Conservation (phyloP, 2,329 filamentous ascomycete genomes). For the Colletotrichum higginsianum region DNA sequence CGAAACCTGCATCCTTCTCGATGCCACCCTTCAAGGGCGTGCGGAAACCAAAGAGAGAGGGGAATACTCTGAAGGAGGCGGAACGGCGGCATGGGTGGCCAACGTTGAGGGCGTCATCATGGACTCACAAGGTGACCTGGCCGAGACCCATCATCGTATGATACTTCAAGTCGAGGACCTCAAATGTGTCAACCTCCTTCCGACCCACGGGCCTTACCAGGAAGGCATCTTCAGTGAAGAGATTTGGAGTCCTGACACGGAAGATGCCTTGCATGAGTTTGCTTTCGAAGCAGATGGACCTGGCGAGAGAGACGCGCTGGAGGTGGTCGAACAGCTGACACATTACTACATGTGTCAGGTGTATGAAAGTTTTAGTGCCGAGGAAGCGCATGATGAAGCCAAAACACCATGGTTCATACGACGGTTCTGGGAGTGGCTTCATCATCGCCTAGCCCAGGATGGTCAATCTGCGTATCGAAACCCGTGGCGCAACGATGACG, state of each 20-base stretch:
- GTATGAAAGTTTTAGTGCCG: not conserved
- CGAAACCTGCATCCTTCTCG: not conserved
- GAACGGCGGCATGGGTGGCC: not conserved
- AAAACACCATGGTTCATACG: slow-evolving; percentile 21
- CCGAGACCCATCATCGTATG: not conserved
- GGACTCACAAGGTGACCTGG: not conserved
- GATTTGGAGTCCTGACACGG: slow-evolving; percentile 4
- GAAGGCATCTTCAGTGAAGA: slow-evolving; percentile 22
- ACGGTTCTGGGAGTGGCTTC: slow-evolving; percentile 21
- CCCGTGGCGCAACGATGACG: not conserved
- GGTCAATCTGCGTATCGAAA: not conserved
- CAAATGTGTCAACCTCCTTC: slow-evolving; percentile 10
- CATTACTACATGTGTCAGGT: slow-evolving; percentile 25
- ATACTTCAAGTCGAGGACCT: slow-evolving; percentile 18
- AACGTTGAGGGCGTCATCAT: not conserved
- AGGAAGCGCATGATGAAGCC: not conserved
- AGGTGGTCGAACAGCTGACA: slow-evolving; percentile 13
- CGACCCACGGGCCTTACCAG: slow-evolving; percentile 1
- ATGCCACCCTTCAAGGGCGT: not conserved
- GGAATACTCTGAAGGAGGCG: not conserved
- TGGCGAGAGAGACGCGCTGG: not conserved
- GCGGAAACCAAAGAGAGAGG: not conserved
- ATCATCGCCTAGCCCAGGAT: not conserved
- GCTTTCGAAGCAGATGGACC: not conserved
- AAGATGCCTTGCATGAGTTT: slow-evolving; percentile 2